Evolutionary conservation across 495 filamentous ascomycete genomes (phyloP), one percentile per base, ranked within the genome.

Genomic region (Lepraria neglecta): DNA sequence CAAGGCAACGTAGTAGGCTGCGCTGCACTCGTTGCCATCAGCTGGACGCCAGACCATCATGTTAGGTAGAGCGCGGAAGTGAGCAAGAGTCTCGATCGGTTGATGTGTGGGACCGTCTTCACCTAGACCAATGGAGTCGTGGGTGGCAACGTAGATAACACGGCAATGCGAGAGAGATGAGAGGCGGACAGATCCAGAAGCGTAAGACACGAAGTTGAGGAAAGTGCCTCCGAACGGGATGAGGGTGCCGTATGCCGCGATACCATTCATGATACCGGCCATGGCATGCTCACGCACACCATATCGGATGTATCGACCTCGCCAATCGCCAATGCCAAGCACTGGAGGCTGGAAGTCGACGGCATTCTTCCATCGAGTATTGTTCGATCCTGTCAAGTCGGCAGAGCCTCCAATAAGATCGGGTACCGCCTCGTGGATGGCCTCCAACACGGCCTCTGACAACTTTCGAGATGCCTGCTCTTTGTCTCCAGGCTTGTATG

Each of bases 31-130:
- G 80, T 99, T 99, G 67, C 94, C 94, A 71, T 99, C 94, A 61
- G 94, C 94, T 62, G 94, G 94, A 72, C 94, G 94, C 94, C 94
- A 99, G 69, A 97, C 95, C 94, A 97, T 97, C 84, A 87, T 90
- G 87, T 99, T 99, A 67, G 94, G 94, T 67, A 97, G 84, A 60
- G 95, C 95, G 75, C 94, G 94, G 90, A 97, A 97, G 78, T 99
- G 94, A 64, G 94, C 88, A 53, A 99, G 86, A n/a, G 91, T 96
- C 84, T 99, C 94, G 70, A 99, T 95, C 72, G 94, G 94, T 82
- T 99, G 94, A 80, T 99, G 94, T 57, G 94, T 99, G 61, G 94
- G 94, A 60, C 94, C 94, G 71, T 99, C 94, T 79, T 99, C 95
- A 76, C 94, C 94, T 64, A 99, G 89, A 81, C 94, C 94, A 71